Evolutionary conservation across 306 rosid genomes (phyloP).

Genomic region (Sophora flavescens): DNA sequence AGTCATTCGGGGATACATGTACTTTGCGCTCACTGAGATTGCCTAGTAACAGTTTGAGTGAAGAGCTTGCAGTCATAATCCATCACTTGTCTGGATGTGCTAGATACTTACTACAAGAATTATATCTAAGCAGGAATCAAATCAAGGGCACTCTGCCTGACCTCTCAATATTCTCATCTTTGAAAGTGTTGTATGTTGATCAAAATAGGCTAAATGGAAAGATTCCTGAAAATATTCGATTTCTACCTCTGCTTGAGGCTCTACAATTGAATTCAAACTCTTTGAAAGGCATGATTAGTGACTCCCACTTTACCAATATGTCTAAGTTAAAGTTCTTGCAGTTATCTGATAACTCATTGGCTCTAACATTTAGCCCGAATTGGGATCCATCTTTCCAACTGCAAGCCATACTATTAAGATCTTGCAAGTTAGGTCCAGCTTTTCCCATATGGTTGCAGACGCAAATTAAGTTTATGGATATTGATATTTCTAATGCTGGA

Average conservation of each 20-base stretch:
- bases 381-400: conserved; percentile 35
- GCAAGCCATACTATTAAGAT: fast-evolving
- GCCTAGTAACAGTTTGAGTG: neutral
- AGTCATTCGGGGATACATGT: neutral
- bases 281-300: conserved; percentile 27
- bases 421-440: conserved; percentile 29
- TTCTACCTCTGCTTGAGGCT: neutral
- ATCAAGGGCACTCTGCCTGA: neutral
- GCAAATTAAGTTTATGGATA: fast-evolving
- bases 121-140: neutral
- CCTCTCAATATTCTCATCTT: neutral
- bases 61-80: neutral
- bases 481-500: conserved; percentile 26
- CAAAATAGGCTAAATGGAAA: conserved; percentile 21
- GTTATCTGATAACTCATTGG: neutral
- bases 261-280: neutral
- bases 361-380: neutral
- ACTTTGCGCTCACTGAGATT: neutral
- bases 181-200: neutral
- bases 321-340: fast-evolving
- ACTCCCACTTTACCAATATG: too few relatives aligned
- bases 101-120: neutral
- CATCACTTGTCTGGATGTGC: conserved; percentile 3
- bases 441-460: conserved; percentile 42
- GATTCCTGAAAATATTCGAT: neutral